Conservation (phyloP, 768 basidiomycete species). For the Lentinula guzmanii region DNA sequence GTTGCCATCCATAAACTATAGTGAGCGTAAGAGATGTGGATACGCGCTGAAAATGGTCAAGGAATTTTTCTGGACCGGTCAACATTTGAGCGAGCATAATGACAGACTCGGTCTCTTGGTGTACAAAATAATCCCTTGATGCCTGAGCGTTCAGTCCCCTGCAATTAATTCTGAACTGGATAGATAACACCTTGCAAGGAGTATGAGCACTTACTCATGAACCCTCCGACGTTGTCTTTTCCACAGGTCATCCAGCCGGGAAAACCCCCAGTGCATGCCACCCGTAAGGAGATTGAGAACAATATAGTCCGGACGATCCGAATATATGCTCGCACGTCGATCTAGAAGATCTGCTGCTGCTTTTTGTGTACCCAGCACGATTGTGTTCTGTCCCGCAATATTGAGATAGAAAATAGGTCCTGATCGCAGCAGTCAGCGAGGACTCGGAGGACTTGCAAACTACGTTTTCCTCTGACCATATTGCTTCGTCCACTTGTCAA, state of each 20-base stretch:
- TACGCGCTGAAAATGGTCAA: conserved; percentile 6
- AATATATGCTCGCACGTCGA: not conserved
- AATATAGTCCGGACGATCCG: not conserved
- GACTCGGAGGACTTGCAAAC: not conserved
- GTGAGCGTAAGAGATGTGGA: conserved; percentile 9
- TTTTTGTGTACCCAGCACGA: not conserved
- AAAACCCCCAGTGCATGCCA: not conserved
- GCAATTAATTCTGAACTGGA: not conserved
- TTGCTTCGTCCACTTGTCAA: conserved; percentile 22
- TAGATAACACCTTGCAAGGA: not conserved
- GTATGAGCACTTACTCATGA: conserved; percentile 8
- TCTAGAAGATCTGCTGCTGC: conserved; percentile 3
- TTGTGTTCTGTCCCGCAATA: not conserved
- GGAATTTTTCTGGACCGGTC: not conserved
- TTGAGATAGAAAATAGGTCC: conserved; percentile 7
- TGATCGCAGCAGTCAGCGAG: not conserved
- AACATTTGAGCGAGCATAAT: not conserved
- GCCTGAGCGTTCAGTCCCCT: not conserved
- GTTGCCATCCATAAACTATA: conserved; percentile 11
- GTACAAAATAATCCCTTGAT: not conserved
- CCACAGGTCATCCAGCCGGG: not conserved
- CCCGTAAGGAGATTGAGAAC: not conserved
- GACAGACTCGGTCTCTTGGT: not conserved
- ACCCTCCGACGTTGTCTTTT: conserved; percentile 14
- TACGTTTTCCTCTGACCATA: conserved; percentile 21